Percentiles rank a stretch among this genome's conserved stretches.
These are phyloP conservation scores for Lichtheimia ramosa DNA, from an alignment of 371 early-diverging fungal genomes.

Conservation along the genomic window DNA sequence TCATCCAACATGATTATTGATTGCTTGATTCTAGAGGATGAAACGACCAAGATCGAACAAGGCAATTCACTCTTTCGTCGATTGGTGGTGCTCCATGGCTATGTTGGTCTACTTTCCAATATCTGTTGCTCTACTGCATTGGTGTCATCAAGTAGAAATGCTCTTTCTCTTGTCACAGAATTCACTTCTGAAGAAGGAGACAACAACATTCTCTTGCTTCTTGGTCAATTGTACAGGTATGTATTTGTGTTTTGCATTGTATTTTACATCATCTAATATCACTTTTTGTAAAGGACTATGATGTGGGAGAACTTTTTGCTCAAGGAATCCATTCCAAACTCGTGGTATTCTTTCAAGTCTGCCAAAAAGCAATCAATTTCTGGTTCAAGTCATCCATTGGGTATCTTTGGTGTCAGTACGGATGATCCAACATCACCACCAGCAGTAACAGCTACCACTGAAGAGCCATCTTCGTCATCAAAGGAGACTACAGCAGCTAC, in stretches of 20 bases:
- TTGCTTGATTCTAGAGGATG: conserved; percentile 27
- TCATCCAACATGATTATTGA: background rate
- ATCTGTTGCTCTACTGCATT: conserved; percentile 68
- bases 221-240: conserved; percentile 73
- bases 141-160: conserved; percentile 62
- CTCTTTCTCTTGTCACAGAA: conserved; percentile 60
- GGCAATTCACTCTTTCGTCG: conserved; percentile 59
- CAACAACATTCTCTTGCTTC: conserved; percentile 48
- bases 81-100: conserved; percentile 63
- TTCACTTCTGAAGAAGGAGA: conserved; percentile 55
- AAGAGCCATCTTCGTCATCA: conserved; percentile 11
- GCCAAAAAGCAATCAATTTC: conserved; percentile 21
- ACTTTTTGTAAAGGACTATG: conserved; percentile 43
- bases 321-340: conserved; percentile 61
- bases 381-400: conserved; percentile 36
- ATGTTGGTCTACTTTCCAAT: conserved; percentile 72
- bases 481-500: conserved; percentile 1
- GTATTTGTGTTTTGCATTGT: background rate
- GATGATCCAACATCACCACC: conserved; percentile 14
- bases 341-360: conserved; percentile 63
- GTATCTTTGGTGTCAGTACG: conserved; percentile 31
- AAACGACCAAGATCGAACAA: conserved; percentile 39
- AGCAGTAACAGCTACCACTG: background rate
- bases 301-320: conserved; percentile 69
- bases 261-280: background rate